phyloP scores from a whole-genome alignment of 1,284 basidiomycete species.

The Naganishia albida region DNA sequence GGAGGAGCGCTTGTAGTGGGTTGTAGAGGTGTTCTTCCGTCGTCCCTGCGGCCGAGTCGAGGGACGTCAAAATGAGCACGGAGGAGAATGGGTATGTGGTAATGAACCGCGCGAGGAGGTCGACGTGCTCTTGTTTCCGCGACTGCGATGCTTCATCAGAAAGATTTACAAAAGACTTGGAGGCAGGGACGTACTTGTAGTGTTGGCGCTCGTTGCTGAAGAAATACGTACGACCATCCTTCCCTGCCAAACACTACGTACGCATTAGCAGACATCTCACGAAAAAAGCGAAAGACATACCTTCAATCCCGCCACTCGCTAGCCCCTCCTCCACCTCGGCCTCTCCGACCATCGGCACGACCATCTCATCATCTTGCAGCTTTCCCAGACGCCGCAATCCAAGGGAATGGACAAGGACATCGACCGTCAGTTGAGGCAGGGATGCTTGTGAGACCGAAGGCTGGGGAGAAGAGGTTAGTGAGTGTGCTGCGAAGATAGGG shows the following conservation, averaged over 20 bases:
- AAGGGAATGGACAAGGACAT: slow-evolving; percentile 69
- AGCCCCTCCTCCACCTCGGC: slow-evolving; percentile 62
- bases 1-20: slow-evolving; percentile 47
- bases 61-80: slow-evolving; percentile 67
- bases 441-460: slow-evolving; percentile 78
- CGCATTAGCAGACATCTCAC: slow-evolving; percentile 17
- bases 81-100: slow-evolving; percentile 57
- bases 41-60: slow-evolving; percentile 64
- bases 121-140: slow-evolving; percentile 67
- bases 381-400: slow-evolving; percentile 62
- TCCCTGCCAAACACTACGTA: slow-evolving; percentile 64
- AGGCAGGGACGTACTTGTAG: slow-evolving; percentile 60
- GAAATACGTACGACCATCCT: slow-evolving; percentile 59
- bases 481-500: not conserved
- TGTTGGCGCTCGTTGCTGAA: slow-evolving; percentile 75
- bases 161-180: not conserved
- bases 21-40: slow-evolving; percentile 72
- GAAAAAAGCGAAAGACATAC: slow-evolving; percentile 55
- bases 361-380: slow-evolving; percentile 62
- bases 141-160: slow-evolving; percentile 54
- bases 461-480: slow-evolving; percentile 52
- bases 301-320: slow-evolving; percentile 70
- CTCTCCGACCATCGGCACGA: slow-evolving; percentile 68
- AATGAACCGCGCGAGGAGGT: slow-evolving; percentile 62
- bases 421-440: slow-evolving; percentile 71